Evolutionary conservation across 352 stramenopile genomes (phyloP), one percentile per base, ranked within the genome.

Genomic region (Globisporangium takayamanum): DNA sequence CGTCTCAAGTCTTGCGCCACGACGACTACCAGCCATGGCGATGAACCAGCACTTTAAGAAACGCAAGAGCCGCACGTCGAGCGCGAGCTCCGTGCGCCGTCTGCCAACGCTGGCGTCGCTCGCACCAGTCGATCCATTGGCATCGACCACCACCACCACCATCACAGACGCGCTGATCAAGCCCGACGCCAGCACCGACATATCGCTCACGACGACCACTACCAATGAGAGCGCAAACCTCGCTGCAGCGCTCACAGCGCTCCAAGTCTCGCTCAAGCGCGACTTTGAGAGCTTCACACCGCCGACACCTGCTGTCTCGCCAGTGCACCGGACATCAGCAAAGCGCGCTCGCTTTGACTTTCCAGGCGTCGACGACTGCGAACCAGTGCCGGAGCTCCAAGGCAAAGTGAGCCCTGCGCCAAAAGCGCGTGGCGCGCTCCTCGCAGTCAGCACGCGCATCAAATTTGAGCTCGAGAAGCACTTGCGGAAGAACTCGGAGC

Each of bases 191-290:
- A 57, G 57, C 50, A 41, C 57, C 7, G 49, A 53, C 49, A 39
- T 62, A 25, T 57, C 20, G 62, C 69, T 36, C 30, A 64, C 0
- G 50, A 61, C 16, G 8, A 50, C 3, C 18, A 57, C 1, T 5
- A 37, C 69, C 6, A 59, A 48, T 15, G 78, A 88, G 53, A 59
- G 69, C 30, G 73, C 73, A 26, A 88, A 73, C 56, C 64, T 90
- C 39, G 74, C 78, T 3, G 68, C 73, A 0, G 80, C 78, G 11
- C 60, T 90, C 36, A 88, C 69, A 0, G 78, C 79, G 25, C 79
- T 93, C 20, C 82, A 90, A 59, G 75, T 93, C 15, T 89, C 83
- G 44, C 66, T 89, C 25, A 89, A 86, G 63, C 80, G 79, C 51
- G 78, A 89, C 54, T 69, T 86, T 37, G 76, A 89, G 26, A 84